Conservation (phyloP, 2,329 filamentous ascomycete species). For the Cryoendolithus antarcticus region DNA sequence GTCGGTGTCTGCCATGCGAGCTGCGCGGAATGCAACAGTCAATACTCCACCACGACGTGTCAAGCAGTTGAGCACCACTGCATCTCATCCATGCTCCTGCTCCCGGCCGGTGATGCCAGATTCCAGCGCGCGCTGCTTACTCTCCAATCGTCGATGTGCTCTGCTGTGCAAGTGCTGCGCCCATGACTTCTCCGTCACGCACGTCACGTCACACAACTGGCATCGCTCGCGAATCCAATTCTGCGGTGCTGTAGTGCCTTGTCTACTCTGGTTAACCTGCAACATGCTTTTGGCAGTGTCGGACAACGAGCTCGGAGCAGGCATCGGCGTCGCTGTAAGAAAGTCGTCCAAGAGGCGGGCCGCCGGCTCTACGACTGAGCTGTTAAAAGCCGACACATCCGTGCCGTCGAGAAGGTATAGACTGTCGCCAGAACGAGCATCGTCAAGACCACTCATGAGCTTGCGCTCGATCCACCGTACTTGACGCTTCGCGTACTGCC, state of each 20-base stretch:
- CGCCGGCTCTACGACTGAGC: slow-evolving; percentile 55
- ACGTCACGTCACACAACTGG: slow-evolving; percentile 52
- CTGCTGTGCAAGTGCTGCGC: slow-evolving; percentile 42
- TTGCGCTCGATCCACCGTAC: slow-evolving; percentile 78
- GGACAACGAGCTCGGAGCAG: slow-evolving; percentile 43
- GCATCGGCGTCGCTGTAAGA: slow-evolving; percentile 43
- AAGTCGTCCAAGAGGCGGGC: slow-evolving; percentile 50
- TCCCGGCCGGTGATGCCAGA: slow-evolving; percentile 1
- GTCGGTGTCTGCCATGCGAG: too few relatives aligned
- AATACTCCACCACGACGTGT: too few relatives aligned
- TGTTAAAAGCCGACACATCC: slow-evolving; percentile 48
- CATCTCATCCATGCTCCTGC: too few relatives aligned
- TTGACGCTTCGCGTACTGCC: slow-evolving; percentile 50
- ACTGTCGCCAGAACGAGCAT: slow-evolving; percentile 41
- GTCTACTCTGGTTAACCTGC: slow-evolving; percentile 41
- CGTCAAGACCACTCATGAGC: slow-evolving; percentile 52
- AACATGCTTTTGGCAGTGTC: slow-evolving; percentile 45
- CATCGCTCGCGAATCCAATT: slow-evolving; percentile 48
- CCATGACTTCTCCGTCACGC: slow-evolving; percentile 47
- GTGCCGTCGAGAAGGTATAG: slow-evolving; percentile 77
- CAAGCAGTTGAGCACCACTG: too few relatives aligned
- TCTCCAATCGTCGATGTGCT: slow-evolving; percentile 33
- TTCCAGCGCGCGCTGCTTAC: slow-evolving; percentile 10
- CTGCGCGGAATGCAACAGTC: too few relatives aligned
- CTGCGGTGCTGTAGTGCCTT: slow-evolving; percentile 30